Base-by-base conservation (phyloP, 2,329 filamentous ascomycete genomes). In the Sporothrix dimorphospora region DNA sequence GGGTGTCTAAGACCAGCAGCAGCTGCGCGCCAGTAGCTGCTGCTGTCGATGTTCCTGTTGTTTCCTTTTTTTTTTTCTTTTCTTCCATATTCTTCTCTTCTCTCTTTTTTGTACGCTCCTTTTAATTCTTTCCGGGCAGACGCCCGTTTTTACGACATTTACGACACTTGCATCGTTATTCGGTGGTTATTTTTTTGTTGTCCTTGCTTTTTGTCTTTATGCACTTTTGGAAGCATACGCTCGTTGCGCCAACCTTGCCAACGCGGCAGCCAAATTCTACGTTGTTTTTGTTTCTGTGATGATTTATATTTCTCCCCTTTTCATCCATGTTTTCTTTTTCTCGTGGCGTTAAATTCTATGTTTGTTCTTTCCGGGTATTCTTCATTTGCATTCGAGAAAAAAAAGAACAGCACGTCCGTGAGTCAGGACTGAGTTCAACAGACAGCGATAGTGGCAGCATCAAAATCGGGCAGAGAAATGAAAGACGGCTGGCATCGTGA, bases 1-100 rank as follows among this genome's bases (percentile, higher is more conserved):
- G 91, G 91, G 91, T 55, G 87, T 92, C 72, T 92, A 76, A 42
- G n/a, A n/a, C n/a, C n/a, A n/a, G n/a, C n/a, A n/a, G n/a, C n/a
- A n/a, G n/a, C n/a, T n/a, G n/a, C n/a, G n/a, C n/a, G n/a, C n/a
- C n/a, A n/a, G n/a, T n/a, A n/a, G n/a, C n/a, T n/a, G n/a, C n/a
- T n/a, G n/a, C n/a, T n/a, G n/a, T n/a, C n/a, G n/a, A n/a, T n/a
- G n/a, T n/a, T n/a, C n/a, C n/a, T n/a, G n/a, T n/a, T n/a, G n/a
- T n/a, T n/a, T n/a, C 19, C 30, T 55, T 57, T 12, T 57, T 57
- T 24, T 21, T 9, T n/a, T 19, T 27, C 30, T 34, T 57, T 12
- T 57, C 34, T 24, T 21, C 3, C 7, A 5, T 27, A 3, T 34
- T 34, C 30, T 55, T 55, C 21, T 55, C 27, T 9, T 24, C 51